Conservation (phyloP, 192 early-diverging fungal genomes). For the Gaertneriomyces sp. region DNA sequence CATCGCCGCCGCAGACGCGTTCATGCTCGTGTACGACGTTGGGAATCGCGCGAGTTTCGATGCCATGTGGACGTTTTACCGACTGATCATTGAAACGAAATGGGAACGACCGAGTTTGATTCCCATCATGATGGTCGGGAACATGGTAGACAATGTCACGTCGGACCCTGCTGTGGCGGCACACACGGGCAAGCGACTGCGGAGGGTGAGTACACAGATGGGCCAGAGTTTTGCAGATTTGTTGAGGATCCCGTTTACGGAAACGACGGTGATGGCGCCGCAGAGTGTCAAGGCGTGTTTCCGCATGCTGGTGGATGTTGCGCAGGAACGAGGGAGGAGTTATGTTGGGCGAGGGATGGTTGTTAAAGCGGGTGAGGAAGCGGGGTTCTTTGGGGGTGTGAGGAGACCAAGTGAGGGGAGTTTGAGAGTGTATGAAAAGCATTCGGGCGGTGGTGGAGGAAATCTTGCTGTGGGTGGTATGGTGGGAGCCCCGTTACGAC, state of each 20-base stretch:
- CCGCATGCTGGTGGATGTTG: constrained; percentile 15
- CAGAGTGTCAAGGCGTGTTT: constrained; percentile 36
- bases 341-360: not conserved
- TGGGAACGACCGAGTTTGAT: constrained; percentile 19
- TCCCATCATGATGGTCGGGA: constrained; percentile 38
- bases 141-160: constrained; percentile 40
- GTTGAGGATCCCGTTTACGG: constrained; percentile 24
- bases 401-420: not conserved
- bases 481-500: no score
- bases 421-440: no score
- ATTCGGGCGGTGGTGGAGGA: no score
- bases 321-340: constrained; percentile 23
- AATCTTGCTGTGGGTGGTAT: no score
- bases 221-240: constrained; percentile 29
- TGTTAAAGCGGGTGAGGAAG: not conserved
- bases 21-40: constrained; percentile 43
- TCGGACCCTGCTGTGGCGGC: constrained; percentile 10
- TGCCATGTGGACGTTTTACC: constrained; percentile 32
- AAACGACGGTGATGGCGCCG: constrained; percentile 38
- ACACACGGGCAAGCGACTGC: constrained; percentile 15
- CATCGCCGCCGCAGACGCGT: constrained; percentile 36
- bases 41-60: constrained; percentile 33
- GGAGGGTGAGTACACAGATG: constrained; percentile 27
- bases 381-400: not conserved
- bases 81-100: constrained; percentile 29